phyloP scores from a whole-genome alignment of 371 early-diverging fungal species.

The Mortierella sp. region DNA sequence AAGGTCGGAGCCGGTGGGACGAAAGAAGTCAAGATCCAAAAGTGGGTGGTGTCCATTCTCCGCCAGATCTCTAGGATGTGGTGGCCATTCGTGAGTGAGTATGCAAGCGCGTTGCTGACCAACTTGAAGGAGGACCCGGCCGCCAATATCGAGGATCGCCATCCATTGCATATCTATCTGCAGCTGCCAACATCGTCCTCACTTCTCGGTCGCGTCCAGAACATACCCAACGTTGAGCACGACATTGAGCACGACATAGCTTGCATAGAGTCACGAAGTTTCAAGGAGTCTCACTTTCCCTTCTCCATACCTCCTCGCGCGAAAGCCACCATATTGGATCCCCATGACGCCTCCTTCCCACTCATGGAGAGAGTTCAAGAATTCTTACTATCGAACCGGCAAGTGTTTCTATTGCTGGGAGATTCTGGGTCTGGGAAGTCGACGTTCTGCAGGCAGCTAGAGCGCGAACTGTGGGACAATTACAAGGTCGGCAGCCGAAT shows the following conservation, averaged over 20 bases:
- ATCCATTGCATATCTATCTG: background rate
- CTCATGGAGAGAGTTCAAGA: background rate
- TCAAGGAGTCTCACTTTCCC: background rate
- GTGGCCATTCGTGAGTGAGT: background rate
- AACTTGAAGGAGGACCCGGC: background rate
- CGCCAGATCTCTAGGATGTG: background rate
- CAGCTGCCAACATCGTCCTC: background rate
- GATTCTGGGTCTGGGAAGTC: constrained; percentile 22
- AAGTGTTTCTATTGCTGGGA: constrained; percentile 9
- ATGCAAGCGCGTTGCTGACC: background rate
- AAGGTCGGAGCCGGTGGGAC: background rate
- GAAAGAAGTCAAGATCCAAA: background rate
- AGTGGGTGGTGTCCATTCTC: background rate
- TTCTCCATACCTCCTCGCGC: background rate
- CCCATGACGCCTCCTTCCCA: background rate
- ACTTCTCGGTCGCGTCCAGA: background rate
- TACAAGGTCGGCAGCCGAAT: background rate
- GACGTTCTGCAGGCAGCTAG: background rate
- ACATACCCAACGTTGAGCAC: background rate
- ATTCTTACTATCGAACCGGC: background rate
- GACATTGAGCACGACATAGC: background rate
- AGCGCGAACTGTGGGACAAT: background rate
- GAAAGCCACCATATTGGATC: background rate
- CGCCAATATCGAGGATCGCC: background rate
- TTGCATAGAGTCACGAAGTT: background rate